A percentile compares a stretch with the other conserved stretches of the same genome.
These are phyloP conservation scores for Clonostachys solani DNA, from an alignment of 2,329 filamentous ascomycete genomes.

Conservation along the genomic window DNA sequence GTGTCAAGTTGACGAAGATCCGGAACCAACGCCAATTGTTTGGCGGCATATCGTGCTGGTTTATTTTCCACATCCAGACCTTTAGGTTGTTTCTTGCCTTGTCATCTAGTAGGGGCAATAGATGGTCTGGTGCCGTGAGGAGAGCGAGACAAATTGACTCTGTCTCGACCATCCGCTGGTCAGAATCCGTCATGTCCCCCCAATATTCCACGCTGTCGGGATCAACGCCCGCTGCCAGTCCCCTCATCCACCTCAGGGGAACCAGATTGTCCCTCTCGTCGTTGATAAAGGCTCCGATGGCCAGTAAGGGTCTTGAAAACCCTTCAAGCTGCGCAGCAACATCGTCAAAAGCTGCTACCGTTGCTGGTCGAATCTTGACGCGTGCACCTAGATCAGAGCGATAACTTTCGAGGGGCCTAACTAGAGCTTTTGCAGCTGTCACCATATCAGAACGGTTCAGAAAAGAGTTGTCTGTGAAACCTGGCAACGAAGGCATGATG, in stretches of 20 bases:
- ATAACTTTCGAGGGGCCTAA: slow-evolving; percentile 23
- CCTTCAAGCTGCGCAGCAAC: slow-evolving; percentile 38
- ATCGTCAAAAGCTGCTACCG: slow-evolving; percentile 37
- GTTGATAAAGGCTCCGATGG: slow-evolving; percentile 17
- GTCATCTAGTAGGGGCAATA: slow-evolving; percentile 22
- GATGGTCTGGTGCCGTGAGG: slow-evolving; percentile 29
- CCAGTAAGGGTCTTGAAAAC: slow-evolving; percentile 33
- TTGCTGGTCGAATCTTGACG: slow-evolving; percentile 26
- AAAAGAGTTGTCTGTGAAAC: slow-evolving; percentile 35
- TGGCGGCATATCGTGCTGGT: slow-evolving; percentile 35
- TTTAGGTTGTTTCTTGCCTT: slow-evolving; percentile 13
- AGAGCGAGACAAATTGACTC: slow-evolving; percentile 45
- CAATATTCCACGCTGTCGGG: slow-evolving; percentile 32
- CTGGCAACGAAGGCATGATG: slow-evolving; percentile 27
- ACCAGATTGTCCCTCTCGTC: slow-evolving; percentile 9
- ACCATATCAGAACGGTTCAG: slow-evolving; percentile 26
- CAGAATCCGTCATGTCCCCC: slow-evolving; percentile 36
- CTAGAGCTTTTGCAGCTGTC: slow-evolving; percentile 22
- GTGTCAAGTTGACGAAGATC: slow-evolving; percentile 41
- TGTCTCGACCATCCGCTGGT: slow-evolving; percentile 51
- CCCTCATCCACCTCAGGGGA: slow-evolving; percentile 18
- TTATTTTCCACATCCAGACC: slow-evolving; percentile 34
- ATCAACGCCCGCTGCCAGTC: slow-evolving; percentile 23
- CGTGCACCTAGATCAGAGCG: slow-evolving; percentile 25
- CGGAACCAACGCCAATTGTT: slow-evolving; percentile 52